These are phyloP conservation scores for Myriosclerotinia curreyana DNA, from an alignment of 2,329 filamentous ascomycete species.

Conservation along the genomic window DNA sequence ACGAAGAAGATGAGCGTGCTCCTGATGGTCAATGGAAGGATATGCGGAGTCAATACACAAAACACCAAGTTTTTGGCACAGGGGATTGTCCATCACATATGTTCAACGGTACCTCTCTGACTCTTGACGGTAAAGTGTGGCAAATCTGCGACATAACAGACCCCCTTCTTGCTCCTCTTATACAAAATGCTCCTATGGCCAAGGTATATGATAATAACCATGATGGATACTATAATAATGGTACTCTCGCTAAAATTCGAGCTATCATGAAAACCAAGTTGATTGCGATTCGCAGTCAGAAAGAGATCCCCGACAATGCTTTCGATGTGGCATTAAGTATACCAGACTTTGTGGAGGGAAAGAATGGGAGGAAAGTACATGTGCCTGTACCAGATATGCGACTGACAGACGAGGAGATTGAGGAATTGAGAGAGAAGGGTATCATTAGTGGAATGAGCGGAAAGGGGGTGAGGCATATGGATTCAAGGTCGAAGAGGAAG, in stretches of 20 bases:
- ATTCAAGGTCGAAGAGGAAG: constrained; percentile 25
- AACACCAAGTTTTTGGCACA: constrained; percentile 30
- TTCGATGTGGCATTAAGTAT: constrained; percentile 46
- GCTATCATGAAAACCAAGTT: constrained; percentile 88
- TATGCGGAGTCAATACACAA: constrained; percentile 23
- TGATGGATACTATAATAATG: constrained; percentile 83
- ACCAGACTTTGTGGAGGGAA: constrained; percentile 36
- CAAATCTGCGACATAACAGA: constrained; percentile 92
- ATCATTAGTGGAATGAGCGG: constrained; percentile 18
- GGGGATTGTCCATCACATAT: constrained; percentile 56
- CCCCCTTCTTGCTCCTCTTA: constrained; percentile 63
- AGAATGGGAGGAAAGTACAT: constrained; percentile 28
- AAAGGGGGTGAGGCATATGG: constrained; percentile 24
- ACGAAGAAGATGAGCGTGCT: constrained; percentile 34
- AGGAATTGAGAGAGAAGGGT: constrained; percentile 25
- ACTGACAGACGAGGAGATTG: constrained; percentile 31
- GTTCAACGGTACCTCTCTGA: constrained; percentile 76
- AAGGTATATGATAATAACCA: constrained; percentile 55
- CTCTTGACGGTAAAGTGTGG: constrained; percentile 84
- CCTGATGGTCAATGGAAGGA: constrained; percentile 32
- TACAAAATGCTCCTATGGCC: constrained; percentile 61
- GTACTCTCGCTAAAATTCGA: constrained; percentile 78
- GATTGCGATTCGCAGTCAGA: constrained; percentile 58
- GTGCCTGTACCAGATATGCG: constrained; percentile 36
- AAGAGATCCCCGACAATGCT: constrained; percentile 49